These are phyloP conservation scores for Spiraea crenata DNA, from an alignment of 331 rosid species.

Conservation along the genomic window DNA sequence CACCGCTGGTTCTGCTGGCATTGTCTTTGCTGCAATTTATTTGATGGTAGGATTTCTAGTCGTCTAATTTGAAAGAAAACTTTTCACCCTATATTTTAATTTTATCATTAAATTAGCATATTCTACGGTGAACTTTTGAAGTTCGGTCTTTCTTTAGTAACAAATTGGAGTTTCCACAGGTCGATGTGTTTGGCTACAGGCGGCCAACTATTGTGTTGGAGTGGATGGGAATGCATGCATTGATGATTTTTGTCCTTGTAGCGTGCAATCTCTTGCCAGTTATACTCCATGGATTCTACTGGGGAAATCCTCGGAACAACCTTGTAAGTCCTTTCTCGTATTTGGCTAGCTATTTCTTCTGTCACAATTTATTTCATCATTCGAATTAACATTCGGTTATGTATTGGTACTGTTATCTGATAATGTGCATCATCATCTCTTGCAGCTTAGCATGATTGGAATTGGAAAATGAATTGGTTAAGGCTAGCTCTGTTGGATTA, in stretches of 20 bases:
- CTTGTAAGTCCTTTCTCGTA: conserved; percentile 42
- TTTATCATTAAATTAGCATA: neutral
- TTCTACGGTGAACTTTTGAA: no score
- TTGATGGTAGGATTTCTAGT: conserved; percentile 56
- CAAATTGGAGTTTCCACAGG: conserved; percentile 40
- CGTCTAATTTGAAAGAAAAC: neutral
- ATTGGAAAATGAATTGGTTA: conserved; percentile 39
- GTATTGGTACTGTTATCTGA: neutral
- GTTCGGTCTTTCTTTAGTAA: neutral
- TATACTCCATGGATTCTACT: conserved; percentile 78
- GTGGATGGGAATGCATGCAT: conserved; percentile 96
- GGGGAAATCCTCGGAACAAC: conserved; percentile 75
- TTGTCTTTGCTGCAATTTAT: conserved; percentile 72
- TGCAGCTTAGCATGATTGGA: conserved; percentile 64
- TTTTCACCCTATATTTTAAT: neutral
- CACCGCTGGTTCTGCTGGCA: conserved; percentile 85
- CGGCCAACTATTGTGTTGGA: conserved; percentile 55
- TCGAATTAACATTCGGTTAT: neutral
- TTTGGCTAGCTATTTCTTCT: neutral
- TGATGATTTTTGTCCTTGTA: conserved; percentile 62
- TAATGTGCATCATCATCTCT: neutral
- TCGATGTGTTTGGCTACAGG: conserved; percentile 75
- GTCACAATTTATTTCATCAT: neutral
- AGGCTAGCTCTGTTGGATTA: neutral
- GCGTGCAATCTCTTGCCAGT: conserved; percentile 90